Evolutionary conservation across 208 protist species (phyloP).

Genomic region (Wallacemonas sp.): DNA sequence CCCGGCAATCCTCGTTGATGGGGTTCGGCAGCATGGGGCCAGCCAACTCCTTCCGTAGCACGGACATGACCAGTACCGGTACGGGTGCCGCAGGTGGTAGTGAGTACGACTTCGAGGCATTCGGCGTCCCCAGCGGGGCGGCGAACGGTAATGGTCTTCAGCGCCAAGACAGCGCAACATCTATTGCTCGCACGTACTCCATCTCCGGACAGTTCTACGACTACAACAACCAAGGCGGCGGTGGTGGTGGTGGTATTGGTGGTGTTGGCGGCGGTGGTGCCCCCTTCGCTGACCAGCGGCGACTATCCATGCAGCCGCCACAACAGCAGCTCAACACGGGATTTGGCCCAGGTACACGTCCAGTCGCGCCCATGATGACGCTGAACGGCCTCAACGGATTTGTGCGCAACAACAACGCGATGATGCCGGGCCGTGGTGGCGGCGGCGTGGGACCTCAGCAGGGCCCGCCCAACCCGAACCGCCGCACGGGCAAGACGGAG

Average conservation of each 20-base stretch:
- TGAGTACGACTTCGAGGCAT: too few relatives aligned
- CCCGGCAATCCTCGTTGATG: constrained; percentile 10
- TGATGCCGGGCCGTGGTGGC: constrained; percentile 14
- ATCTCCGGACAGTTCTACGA: constrained; percentile 45
- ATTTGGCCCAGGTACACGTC: neutral
- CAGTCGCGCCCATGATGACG: constrained; percentile 16
- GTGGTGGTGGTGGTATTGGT: neutral
- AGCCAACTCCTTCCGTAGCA: constrained; percentile 23
- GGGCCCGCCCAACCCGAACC: constrained; percentile 6
- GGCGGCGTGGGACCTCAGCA: constrained; percentile 7
- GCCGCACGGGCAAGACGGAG: constrained; percentile 24
- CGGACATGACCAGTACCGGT: neutral
- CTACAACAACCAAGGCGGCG: constrained; percentile 5
- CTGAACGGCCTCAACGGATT: constrained; percentile 23
- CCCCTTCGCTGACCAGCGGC: neutral
- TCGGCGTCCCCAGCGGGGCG: too few relatives aligned
- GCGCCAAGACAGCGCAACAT: constrained; percentile 38
- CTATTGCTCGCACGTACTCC: constrained; percentile 38
- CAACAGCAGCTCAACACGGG: constrained; percentile 12
- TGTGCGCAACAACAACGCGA: constrained; percentile 9
- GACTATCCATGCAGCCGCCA: constrained; percentile 11
- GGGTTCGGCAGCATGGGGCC: constrained; percentile 26
- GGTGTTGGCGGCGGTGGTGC: too few relatives aligned
- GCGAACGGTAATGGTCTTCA: neutral
- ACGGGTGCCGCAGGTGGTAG: neutral